Conservation (phyloP, 306 rosid species). For the Gastrolobium bilobum region DNA sequence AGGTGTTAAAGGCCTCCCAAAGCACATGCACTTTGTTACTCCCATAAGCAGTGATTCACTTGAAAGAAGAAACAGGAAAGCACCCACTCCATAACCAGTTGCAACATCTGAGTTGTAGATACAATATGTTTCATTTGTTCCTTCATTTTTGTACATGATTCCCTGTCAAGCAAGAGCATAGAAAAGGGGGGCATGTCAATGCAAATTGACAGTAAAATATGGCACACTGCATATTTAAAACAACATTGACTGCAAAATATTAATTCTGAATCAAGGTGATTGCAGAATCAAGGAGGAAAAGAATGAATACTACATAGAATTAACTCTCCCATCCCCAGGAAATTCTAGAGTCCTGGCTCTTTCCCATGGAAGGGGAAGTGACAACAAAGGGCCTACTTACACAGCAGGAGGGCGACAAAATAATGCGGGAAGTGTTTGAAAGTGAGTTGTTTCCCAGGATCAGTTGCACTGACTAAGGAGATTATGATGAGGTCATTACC, state of each 20-base stretch:
- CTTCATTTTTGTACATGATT: slow-evolving; percentile 45
- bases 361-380: slow-evolving; percentile 17
- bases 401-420: neutral
- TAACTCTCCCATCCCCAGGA: too few relatives aligned
- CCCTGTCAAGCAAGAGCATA: slow-evolving; percentile 65
- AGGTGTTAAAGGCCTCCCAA: slow-evolving; percentile 86
- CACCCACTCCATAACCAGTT: slow-evolving; percentile 89
- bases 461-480: neutral
- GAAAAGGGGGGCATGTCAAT: slow-evolving; percentile 7
- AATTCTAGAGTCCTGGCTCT: too few relatives aligned
- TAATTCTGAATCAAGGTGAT: too few relatives aligned
- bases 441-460: neutral
- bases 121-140: slow-evolving; percentile 74
- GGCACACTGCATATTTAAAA: neutral
- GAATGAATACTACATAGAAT: too few relatives aligned
- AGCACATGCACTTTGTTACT: slow-evolving; percentile 93
- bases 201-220: slow-evolving; percentile 20
- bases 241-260: slow-evolving; percentile 6
- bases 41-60: slow-evolving; percentile 85
- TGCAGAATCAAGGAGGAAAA: too few relatives aligned
- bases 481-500: neutral
- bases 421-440: neutral
- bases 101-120: slow-evolving; percentile 93
- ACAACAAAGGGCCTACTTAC: neutral
- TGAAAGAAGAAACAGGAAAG: slow-evolving; percentile 90